Percentiles rank a stretch among this genome's conserved stretches.
Conservation (phyloP, 2,329 filamentous ascomycete genomes). For the Calonectria henricotiae region DNA sequence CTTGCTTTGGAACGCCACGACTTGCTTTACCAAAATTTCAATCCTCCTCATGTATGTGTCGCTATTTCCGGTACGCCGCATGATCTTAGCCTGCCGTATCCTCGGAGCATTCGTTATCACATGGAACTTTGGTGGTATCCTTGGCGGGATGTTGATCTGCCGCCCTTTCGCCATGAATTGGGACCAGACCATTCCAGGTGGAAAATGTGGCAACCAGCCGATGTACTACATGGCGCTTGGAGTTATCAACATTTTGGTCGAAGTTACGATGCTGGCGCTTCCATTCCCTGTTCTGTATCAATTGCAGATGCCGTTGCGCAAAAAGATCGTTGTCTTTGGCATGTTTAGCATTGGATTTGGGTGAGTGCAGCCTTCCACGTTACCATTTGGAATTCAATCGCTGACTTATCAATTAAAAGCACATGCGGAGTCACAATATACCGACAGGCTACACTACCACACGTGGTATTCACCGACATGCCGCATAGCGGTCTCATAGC, state of each 20-base stretch:
- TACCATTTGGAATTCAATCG: not conserved
- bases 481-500: conserved; percentile 29
- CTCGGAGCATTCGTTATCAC: conserved; percentile 1
- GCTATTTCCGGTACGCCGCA: not conserved
- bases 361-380: not conserved
- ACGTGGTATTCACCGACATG: conserved; percentile 24
- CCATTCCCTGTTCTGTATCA: not conserved
- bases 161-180: conserved; percentile 15
- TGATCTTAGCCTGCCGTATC: not conserved
- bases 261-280: conserved; percentile 4
- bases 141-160: not conserved
- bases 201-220: not conserved
- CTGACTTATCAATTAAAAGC: not conserved
- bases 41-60: conserved; percentile 16
- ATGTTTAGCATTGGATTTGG: conserved; percentile 11
- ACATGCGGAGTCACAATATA: conserved; percentile 12
- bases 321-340: conserved; percentile 9
- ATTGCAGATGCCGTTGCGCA: conserved; percentile 1
- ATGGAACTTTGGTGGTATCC: conserved; percentile 8
- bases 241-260: conserved; percentile 9
- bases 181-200: conserved; percentile 9
- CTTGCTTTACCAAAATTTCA: conserved; percentile 6
- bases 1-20: conserved; percentile 9
- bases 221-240: conserved; percentile 16
- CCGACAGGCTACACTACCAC: conserved; percentile 3